Evolutionary conservation across 768 basidiomycete species (phyloP).

Genomic region (Pleurotus platypus): DNA sequence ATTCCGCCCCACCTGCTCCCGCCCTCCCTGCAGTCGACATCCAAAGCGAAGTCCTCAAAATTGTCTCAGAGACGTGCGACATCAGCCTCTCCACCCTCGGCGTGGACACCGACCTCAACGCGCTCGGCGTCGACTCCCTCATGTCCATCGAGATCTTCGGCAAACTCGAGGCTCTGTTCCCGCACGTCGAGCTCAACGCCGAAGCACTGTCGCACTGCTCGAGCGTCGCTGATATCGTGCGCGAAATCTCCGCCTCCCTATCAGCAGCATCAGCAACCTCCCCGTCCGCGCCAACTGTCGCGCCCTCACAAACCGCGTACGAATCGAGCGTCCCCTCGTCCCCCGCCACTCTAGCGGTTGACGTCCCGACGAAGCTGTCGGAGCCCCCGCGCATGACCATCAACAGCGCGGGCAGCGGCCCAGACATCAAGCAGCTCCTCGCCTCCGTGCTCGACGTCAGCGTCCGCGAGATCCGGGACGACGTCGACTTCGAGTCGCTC

Average conservation of each 20-base stretch:
- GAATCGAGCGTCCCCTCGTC: conserved; percentile 22
- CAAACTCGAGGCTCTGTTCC: conserved; percentile 32
- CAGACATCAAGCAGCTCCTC: conserved; percentile 34
- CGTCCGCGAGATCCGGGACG: conserved; percentile 35
- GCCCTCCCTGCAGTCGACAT: conserved; percentile 14
- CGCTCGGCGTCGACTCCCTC: conserved; percentile 63
- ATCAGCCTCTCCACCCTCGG: conserved; percentile 30
- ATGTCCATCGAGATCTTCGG: conserved; percentile 54
- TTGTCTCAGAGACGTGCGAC: conserved; percentile 40
- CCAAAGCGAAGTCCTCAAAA: conserved; percentile 24
- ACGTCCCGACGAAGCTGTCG: conserved; percentile 13
- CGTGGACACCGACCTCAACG: conserved; percentile 38
- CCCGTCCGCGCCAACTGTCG: background rate
- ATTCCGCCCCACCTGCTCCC: too few species aligned
- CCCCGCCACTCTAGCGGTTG: conserved; percentile 37
- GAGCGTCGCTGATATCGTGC: conserved; percentile 32
- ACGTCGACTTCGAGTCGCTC: conserved; percentile 42
- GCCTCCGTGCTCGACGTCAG: conserved; percentile 45
- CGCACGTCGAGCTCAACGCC: conserved; percentile 23
- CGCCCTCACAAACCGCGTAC: conserved; percentile 8
- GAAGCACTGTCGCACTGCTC: conserved; percentile 28
- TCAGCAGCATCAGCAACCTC: background rate
- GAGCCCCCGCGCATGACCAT: conserved; percentile 16
- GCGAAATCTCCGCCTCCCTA: conserved; percentile 19
- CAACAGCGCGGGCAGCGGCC: conserved; percentile 12